phyloP scores from a whole-genome alignment of 2,329 filamentous ascomycete genomes.

The Leptographium procerum region DNA sequence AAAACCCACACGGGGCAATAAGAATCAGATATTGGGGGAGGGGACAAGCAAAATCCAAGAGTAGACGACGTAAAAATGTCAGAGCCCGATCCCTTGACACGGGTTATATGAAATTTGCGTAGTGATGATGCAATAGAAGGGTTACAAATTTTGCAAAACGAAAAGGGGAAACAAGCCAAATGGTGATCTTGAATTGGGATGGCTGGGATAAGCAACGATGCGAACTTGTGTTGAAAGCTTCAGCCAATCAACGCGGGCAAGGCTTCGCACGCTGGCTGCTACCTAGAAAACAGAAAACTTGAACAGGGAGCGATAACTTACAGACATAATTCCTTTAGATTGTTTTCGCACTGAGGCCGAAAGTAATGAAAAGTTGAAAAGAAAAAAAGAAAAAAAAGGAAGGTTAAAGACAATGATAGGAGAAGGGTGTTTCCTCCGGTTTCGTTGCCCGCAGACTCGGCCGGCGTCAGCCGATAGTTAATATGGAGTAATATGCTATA shows the following conservation, averaged over 20 bases:
- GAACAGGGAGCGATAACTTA: neutral
- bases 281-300: neutral
- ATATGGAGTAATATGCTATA: neutral
- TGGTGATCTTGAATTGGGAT: constrained; percentile 3
- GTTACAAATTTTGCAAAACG: neutral
- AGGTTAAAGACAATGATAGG: neutral
- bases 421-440: neutral
- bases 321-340: too few species aligned
- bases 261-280: neutral
- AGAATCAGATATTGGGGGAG: neutral
- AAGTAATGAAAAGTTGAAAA: neutral
- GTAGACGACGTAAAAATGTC: neutral
- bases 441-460: neutral
- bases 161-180: neutral
- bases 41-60: neutral
- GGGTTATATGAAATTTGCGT: neutral
- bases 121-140: neutral
- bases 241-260: constrained; percentile 3
- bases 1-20: neutral
- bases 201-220: neutral
- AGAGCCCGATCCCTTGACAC: too few species aligned
- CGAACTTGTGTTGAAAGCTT: neutral
- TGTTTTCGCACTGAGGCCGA: neutral
- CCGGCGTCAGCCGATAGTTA: neutral
- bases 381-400: neutral